Evolutionary conservation across 2,329 filamentous ascomycete genomes (phyloP), one percentile per base, ranked within the genome.

Genomic region (Neocatenulostroma microsporum): DNA sequence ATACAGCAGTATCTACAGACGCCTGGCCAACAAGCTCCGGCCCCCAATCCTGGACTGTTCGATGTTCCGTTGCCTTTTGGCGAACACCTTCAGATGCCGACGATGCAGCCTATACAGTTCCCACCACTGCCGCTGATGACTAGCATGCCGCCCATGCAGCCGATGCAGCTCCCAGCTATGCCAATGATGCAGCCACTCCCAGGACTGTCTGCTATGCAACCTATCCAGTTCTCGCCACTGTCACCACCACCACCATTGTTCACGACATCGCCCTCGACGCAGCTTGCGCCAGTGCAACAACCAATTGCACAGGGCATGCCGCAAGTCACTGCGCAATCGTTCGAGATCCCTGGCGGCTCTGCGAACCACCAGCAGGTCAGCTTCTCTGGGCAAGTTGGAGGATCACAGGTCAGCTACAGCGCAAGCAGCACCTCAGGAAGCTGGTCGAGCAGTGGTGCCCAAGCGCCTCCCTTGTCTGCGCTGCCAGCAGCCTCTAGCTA

Each of bases 281-380:
- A 5, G 7, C 18, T 17, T 11, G 13, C 29, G 13, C 5, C 17
- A 20, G 8, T 11, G 35, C 17, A 36, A n/a, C 21, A 23, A 4
- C 9, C 19, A 4, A 6, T 17, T 5, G 19, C 9, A 18, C 30
- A 32, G 23, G 20, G 19, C 27, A 7, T 8, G 4, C 20, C 35
- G 7, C 35, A 30, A n/a, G n/a, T 24, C 9, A 30, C 12, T 11
- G 20, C 34, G 6, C 28, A 33, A 15, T 4, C 17, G 10, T 15
- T 26, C 12, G 13, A 28, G 4, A 19, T 42, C 24, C 39, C 39
- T 12, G 39, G 42, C 21, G 39, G 39, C 11, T 21, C 23, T 3
- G 35, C 36, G 3, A 14, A 15, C 39, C 12, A 44, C 12, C 39
- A 39, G 11, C 36, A 21, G 24, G n/a, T 37, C n/a, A 36, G 23